These are phyloP conservation scores for Fusarium tanahbumbuense DNA, from an alignment of 2,329 filamentous ascomycete genomes.

Conservation along the genomic window DNA sequence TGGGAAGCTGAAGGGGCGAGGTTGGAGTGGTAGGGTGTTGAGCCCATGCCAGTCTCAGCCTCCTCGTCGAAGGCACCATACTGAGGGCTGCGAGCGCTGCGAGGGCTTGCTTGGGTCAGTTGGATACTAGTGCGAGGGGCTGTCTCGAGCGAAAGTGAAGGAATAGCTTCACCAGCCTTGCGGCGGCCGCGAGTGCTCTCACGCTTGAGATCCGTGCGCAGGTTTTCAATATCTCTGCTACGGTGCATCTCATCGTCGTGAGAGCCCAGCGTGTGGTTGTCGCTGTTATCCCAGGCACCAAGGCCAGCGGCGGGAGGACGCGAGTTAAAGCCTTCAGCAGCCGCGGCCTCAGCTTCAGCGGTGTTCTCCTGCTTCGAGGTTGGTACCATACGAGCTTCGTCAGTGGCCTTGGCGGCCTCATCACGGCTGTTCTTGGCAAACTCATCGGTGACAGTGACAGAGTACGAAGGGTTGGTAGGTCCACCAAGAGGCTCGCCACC, in stretches of 20 bases:
- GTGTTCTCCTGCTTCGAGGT: conserved; percentile 45
- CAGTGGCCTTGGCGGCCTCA: conserved; percentile 68
- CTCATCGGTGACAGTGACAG: conserved; percentile 77
- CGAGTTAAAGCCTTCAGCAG: conserved; percentile 59
- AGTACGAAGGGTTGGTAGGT: conserved; percentile 82
- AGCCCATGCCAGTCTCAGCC: conserved; percentile 52
- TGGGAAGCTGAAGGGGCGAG: conserved; percentile 38
- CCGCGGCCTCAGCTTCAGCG: conserved; percentile 56
- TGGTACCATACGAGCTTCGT: conserved; percentile 74
- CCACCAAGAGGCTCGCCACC: conserved; percentile 71
- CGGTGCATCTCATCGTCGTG: conserved; percentile 51
- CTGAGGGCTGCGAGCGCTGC: conserved; percentile 51
- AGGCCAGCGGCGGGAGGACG: conserved; percentile 47
- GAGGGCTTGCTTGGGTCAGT: conserved; percentile 46
- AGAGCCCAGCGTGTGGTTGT: conserved; percentile 43
- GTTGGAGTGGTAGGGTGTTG: conserved; percentile 49
- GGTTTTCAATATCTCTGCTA: conserved; percentile 53
- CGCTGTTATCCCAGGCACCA: conserved; percentile 42
- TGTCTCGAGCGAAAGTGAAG: conserved; percentile 49
- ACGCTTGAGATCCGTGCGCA: conserved; percentile 54
- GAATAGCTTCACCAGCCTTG: conserved; percentile 60
- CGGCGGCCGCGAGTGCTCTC: conserved; percentile 63
- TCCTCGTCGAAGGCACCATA: conserved; percentile 58
- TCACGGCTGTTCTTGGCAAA: conserved; percentile 74
- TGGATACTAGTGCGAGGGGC: conserved; percentile 39